These are phyloP conservation scores for Nemania sp. DNA, from an alignment of 2,329 filamentous ascomycete genomes.

Conservation along the genomic window DNA sequence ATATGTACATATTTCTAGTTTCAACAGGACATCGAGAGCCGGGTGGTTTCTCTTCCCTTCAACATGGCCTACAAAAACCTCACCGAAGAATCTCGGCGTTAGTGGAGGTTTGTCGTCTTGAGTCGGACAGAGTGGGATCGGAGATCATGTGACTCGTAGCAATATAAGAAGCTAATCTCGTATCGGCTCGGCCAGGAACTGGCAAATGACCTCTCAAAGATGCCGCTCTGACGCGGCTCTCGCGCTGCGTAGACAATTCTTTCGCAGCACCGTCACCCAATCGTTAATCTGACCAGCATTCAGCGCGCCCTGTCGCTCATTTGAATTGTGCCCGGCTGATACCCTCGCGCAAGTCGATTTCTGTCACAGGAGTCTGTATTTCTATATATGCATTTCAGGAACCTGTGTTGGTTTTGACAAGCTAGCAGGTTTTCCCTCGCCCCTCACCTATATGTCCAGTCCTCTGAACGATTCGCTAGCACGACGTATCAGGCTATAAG, in stretches of 20 bases:
- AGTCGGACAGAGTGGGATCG: background rate
- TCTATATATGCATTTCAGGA: too few relatives aligned
- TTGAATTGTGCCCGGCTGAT: conserved; percentile 21
- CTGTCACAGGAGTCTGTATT: too few relatives aligned
- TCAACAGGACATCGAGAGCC: too few relatives aligned
- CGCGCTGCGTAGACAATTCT: conserved; percentile 15
- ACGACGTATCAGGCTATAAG: background rate
- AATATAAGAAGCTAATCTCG: conserved; percentile 9
- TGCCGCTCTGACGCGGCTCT: background rate
- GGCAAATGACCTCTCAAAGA: conserved; percentile 1
- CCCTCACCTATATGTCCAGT: background rate
- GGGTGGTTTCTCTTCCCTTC: too few relatives aligned
- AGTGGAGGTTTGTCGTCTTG: background rate
- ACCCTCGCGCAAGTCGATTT: too few relatives aligned
- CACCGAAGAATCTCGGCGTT: background rate
- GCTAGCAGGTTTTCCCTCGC: background rate
- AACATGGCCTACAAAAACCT: too few relatives aligned
- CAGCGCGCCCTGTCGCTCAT: conserved; percentile 31
- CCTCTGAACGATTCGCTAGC: background rate
- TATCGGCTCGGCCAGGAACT: background rate
- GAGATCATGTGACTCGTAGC: background rate
- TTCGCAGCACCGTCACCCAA: conserved; percentile 29
- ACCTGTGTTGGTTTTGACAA: conserved; percentile 3
- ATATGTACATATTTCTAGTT: too few relatives aligned
- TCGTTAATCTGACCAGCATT: conserved; percentile 33